Conservation (phyloP, 2,329 filamentous ascomycete genomes). For the Botrytis galanthina region DNA sequence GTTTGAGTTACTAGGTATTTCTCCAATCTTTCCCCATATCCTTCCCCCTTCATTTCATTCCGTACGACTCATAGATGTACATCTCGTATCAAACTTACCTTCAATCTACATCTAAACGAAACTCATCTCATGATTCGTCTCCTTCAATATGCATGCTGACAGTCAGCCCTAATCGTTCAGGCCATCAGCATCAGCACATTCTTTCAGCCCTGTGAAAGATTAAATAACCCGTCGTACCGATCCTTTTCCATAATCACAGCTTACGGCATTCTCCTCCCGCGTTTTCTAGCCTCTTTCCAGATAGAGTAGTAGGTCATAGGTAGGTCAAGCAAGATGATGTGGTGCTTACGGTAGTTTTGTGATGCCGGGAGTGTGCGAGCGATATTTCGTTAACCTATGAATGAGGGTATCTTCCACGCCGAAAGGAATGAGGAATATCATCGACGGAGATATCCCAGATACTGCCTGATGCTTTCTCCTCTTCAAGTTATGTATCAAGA, state of each 20-base stretch:
- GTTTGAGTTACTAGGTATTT: not conserved
- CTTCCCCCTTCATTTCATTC: not conserved
- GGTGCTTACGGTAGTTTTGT: conserved; percentile 5
- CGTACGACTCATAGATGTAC: not conserved
- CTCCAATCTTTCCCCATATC: too few relatives aligned
- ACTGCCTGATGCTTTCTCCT: not conserved
- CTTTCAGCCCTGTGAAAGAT: conserved; percentile 14
- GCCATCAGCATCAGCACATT: conserved; percentile 5
- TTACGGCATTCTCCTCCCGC: not conserved
- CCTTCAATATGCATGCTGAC: conserved; percentile 10
- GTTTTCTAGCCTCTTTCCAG: not conserved
- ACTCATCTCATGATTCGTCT: not conserved
- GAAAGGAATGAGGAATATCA: not conserved
- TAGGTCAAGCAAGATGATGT: conserved; percentile 1
- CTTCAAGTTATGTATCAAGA: not conserved
- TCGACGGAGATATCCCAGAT: not conserved
- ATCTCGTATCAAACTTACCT: not conserved
- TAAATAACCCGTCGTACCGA: not conserved
- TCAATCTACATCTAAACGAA: not conserved
- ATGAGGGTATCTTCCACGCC: not conserved
- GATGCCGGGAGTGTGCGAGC: not conserved
- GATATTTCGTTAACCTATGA: not conserved
- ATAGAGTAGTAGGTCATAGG: not conserved
- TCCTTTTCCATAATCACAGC: not conserved
- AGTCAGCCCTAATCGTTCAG: conserved; percentile 25